Conservation (phyloP, 306 rosid species). For the Betula pendula region DNA sequence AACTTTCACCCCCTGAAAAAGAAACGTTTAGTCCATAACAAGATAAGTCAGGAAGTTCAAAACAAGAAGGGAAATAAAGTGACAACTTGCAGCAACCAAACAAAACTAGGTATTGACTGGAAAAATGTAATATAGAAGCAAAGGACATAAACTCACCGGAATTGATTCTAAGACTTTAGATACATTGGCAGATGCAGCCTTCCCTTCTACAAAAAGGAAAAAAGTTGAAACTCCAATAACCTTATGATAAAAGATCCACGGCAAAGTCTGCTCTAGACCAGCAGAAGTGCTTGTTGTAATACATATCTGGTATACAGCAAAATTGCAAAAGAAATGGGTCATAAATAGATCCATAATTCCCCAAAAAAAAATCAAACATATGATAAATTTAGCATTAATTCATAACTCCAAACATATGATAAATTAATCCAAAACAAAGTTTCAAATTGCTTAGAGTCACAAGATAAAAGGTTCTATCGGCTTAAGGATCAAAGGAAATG, state of each 20-base stretch:
- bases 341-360: conserved; percentile 11
- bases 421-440: neutral
- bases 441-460: neutral
- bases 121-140: neutral
- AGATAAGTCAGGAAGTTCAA: neutral
- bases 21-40: conserved; percentile 13
- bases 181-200: conserved; percentile 84
- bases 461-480: neutral
- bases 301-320: conserved; percentile 53
- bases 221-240: conserved; percentile 88
- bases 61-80: neutral
- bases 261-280: conserved; percentile 83
- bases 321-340: neutral
- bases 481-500: conserved; percentile 9
- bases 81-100: neutral
- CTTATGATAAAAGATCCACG: conserved; percentile 95
- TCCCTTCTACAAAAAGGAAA: conserved; percentile 90
- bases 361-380: neutral
- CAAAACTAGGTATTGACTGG: neutral
- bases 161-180: conserved; percentile 75
- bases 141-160: conserved; percentile 60
- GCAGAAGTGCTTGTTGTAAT: conserved; percentile 83
- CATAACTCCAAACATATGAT: neutral
- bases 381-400: neutral
- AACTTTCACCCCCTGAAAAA: conserved; percentile 82